phyloP scores from a whole-genome alignment of 192 early-diverging fungal genomes.

The Coemansia sp. region DNA sequence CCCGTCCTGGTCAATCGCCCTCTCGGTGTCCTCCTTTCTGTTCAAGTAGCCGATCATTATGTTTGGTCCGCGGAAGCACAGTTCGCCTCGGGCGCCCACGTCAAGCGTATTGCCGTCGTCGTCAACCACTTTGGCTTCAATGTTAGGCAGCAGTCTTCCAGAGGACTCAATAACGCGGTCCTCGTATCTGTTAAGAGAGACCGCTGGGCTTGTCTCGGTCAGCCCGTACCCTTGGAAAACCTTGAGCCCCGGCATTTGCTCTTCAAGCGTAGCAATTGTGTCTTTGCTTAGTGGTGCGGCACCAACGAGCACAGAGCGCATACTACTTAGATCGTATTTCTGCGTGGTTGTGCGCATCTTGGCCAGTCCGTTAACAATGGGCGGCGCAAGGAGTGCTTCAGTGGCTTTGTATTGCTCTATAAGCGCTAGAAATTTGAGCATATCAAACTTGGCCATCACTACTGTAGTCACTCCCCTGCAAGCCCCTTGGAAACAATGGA shows the following conservation, averaged over 20 bases:
- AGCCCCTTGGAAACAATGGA: conserved; percentile 27
- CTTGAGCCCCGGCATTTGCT: conserved; percentile 28
- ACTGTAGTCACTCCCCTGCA: conserved; percentile 40
- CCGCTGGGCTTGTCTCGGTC: conserved; percentile 54
- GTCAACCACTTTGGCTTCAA: conserved; percentile 69
- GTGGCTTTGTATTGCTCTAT: conserved; percentile 66
- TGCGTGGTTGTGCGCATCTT: conserved; percentile 59
- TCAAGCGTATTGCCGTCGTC: conserved; percentile 40
- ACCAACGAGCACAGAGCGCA: conserved; percentile 63
- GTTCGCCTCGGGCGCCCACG: conserved; percentile 65
- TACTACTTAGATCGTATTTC: conserved; percentile 64
- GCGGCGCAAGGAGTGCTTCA: conserved; percentile 62
- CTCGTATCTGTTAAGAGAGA: conserved; percentile 14
- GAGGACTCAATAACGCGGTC: conserved; percentile 50
- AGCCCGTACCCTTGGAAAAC: conserved; percentile 64
- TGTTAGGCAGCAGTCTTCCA: conserved; percentile 72
- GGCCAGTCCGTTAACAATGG: conserved; percentile 65
- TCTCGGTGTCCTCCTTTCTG: conserved; percentile 67
- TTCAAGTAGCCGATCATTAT: conserved; percentile 85
- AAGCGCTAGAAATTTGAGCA: conserved; percentile 58
- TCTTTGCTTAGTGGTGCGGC: conserved; percentile 70
- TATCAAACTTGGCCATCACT: conserved; percentile 70
- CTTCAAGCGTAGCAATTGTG: conserved; percentile 47
- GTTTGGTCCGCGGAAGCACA: conserved; percentile 84
- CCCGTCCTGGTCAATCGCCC: conserved; percentile 68